These are phyloP conservation scores for Pyrenula massariospora DNA, from an alignment of 495 filamentous ascomycete species.

Conservation along the genomic window DNA sequence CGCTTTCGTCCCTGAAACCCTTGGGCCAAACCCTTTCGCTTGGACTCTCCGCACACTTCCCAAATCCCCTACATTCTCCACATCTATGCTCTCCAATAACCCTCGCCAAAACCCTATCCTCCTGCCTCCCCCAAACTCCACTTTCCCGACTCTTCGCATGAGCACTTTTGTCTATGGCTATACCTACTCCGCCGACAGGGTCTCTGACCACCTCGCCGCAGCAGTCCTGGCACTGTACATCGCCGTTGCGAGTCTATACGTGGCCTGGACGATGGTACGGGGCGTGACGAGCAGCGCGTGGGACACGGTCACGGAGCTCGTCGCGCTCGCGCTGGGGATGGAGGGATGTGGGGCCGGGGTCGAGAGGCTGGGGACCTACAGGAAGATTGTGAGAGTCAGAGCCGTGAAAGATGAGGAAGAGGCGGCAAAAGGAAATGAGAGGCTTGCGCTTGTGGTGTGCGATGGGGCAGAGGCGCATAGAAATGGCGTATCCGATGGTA, in stretches of 20 bases:
- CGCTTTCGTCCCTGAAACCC: neutral
- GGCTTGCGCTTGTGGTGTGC: too few relatives aligned
- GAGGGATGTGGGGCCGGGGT: conserved; percentile 3
- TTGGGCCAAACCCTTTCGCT: neutral
- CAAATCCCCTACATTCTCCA: too few relatives aligned
- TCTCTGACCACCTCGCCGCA: conserved; percentile 2
- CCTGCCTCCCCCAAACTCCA: conserved; percentile 1
- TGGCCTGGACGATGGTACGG: neutral
- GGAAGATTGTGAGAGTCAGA: too few relatives aligned
- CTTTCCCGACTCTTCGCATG: neutral
- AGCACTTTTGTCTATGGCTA: conserved; percentile 1
- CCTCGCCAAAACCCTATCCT: conserved; percentile 1
- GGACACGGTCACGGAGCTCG: conserved; percentile 2
- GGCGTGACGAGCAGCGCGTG: conserved; percentile 2
- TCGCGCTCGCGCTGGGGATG: conserved; percentile 1
- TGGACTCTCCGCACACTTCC: too few relatives aligned
- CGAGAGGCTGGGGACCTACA: conserved; percentile 2
- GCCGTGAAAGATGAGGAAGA: too few relatives aligned
- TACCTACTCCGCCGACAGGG: conserved; percentile 2
- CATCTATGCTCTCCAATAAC: neutral
- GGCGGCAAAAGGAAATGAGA: too few relatives aligned
- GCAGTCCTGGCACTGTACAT: conserved; percentile 1
- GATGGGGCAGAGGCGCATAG: too few relatives aligned
- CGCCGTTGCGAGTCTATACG: neutral
- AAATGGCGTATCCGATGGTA: too few relatives aligned